Evolutionary conservation across 2,329 filamentous ascomycete genomes (phyloP).

Genomic region (Stagonosporopsis rhizophila): DNA sequence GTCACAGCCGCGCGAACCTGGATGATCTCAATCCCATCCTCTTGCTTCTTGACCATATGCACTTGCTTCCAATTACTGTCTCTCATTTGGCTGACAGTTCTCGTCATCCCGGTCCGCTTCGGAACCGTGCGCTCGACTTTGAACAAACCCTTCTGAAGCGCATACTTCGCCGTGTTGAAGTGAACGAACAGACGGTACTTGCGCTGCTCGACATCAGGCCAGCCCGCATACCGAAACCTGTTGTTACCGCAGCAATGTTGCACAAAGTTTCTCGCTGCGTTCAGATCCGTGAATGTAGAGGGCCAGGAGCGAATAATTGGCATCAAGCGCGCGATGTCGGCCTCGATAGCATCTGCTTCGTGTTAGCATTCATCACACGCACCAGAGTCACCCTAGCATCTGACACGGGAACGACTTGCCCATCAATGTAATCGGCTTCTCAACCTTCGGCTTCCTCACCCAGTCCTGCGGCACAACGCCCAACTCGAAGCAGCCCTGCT

Average conservation of each 20-base stretch:
- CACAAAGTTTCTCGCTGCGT: slow-evolving; percentile 17
- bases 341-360: slow-evolving; percentile 1
- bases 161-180: slow-evolving; percentile 10
- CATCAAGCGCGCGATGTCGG: not conserved
- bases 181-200: slow-evolving; percentile 12
- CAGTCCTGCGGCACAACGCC: not conserved
- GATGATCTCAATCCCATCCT: not conserved
- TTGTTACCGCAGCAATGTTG: not conserved
- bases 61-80: not conserved
- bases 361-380: not conserved
- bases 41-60: not conserved
- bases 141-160: slow-evolving; percentile 6
- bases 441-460: not conserved
- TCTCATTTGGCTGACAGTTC: not conserved
- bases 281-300: not conserved
- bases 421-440: not conserved
- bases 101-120: not conserved
- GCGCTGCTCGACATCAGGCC: slow-evolving; percentile 2
- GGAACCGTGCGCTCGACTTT: not conserved
- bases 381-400: not conserved
- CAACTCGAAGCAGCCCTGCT: not conserved
- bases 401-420: not conserved
- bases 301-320: slow-evolving; percentile 1
- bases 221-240: slow-evolving; percentile 5
- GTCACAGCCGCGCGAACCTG: not conserved